Base-by-base conservation (phyloP, 495 filamentous ascomycete species). In the Penicillium dipodomyicola region DNA sequence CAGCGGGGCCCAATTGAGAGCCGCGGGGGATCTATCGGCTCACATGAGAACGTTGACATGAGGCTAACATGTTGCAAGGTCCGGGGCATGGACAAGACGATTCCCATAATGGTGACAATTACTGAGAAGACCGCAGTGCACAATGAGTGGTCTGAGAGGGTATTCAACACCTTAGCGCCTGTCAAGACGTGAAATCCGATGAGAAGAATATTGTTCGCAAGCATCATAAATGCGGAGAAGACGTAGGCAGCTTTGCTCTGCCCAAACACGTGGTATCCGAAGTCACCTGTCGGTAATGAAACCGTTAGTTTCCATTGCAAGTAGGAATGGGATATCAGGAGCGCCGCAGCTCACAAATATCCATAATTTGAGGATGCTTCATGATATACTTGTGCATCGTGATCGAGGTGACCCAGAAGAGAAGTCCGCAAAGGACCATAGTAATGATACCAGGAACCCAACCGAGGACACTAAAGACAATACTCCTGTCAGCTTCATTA, bases 341-440 rank as follows among this genome's bases (percentile, higher is more conserved):
- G 6, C 15, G 22, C 8, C 47, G 19, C 19, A 19, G 25, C 66
- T 62, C 57, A 76, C 75, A 78, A 49, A 78, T 77, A 58, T 78
- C 69, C 32, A 59, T 72, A 52, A 78, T 78, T 25, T 78, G 71
- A 11, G 76, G 76, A 35, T 78, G 35, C 41, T 77, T 76, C 76
- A 78, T 77, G 55, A 78, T 76, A 46, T 62, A 78, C 54, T 72
- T 72, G 62, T 74, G 71, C 74, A 78, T 77, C n/a, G 76, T 78
- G 29, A 74, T 72, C 1, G 72, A 75, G 14, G 73, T 75, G 11
- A 73, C 65, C 72, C 72, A 77, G 61, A 77, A 77, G 0, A 77
- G 42, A 4, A 72, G 49, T 11, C 66, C 71, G 3, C 63, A 65
- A 6, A 67, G 51, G n/a, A 75, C 57, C 62, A 65, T 67, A 11